Percentiles rank a stretch among this genome's conserved stretches.
These are phyloP conservation scores for Sporothrix globosa DNA, from an alignment of 2,329 filamentous ascomycete genomes.

Conservation along the genomic window DNA sequence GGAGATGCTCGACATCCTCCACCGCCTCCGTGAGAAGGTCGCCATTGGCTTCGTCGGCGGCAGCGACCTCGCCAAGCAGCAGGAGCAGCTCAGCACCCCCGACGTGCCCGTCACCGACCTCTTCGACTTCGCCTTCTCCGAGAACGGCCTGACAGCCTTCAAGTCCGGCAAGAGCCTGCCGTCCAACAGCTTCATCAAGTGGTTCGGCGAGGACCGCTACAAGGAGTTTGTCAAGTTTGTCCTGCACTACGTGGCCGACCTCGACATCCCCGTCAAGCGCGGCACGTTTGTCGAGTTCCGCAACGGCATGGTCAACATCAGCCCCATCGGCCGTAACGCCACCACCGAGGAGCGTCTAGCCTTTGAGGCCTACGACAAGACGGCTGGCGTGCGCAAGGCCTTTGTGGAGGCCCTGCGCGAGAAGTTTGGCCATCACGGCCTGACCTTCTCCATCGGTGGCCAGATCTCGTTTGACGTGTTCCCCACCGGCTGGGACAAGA, in stretches of 20 bases:
- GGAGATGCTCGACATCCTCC: conserved; percentile 82
- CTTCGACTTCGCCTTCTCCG: conserved; percentile 97
- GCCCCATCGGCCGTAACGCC: conserved; percentile 84
- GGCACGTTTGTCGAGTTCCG: conserved; percentile 87
- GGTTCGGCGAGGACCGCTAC: conserved; percentile 82
- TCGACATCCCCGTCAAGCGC: conserved; percentile 80
- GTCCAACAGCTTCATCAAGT: conserved; percentile 85
- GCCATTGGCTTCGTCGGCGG: conserved; percentile 93
- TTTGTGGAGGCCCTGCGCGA: conserved; percentile 78
- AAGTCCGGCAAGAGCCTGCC: conserved; percentile 76
- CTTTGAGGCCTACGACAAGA: conserved; percentile 79
- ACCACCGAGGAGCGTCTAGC: conserved; percentile 76
- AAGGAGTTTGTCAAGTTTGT: conserved; percentile 76
- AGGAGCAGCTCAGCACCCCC: conserved; percentile 84
- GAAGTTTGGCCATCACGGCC: conserved; percentile 77
- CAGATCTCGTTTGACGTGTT: conserved; percentile 99
- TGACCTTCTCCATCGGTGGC: conserved; percentile 93
- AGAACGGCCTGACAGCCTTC: conserved; percentile 93
- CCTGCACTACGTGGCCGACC: conserved; percentile 80
- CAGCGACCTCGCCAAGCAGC: conserved; percentile 89
- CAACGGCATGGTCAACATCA: conserved; percentile 89
- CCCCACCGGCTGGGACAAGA: conserved; percentile 97
- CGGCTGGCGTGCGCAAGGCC: conserved; percentile 72
- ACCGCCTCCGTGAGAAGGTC: conserved; percentile 79
- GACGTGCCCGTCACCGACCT: conserved; percentile 73